A percentile compares a stretch with the other conserved stretches of the same genome.
Evolutionary conservation across 208 protist genomes (phyloP).

Genomic region (Wallacemonas sp.): DNA sequence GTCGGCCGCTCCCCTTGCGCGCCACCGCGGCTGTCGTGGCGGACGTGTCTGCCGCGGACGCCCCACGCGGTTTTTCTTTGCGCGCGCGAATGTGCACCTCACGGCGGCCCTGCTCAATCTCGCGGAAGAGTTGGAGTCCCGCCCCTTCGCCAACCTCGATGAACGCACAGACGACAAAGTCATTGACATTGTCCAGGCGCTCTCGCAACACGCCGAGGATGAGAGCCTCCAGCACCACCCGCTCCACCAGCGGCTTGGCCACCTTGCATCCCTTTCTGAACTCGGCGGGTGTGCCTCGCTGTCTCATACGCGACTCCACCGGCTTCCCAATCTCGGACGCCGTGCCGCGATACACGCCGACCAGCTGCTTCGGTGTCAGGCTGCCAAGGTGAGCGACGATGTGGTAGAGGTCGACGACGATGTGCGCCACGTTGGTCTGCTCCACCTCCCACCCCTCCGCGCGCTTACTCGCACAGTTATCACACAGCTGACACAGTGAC

Average conservation of each 20-base stretch:
- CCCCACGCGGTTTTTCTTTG: constrained; percentile 21
- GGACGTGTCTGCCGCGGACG: not conserved
- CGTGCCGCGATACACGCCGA: constrained; percentile 73
- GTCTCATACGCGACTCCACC: constrained; percentile 70
- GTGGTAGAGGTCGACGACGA: constrained; percentile 61
- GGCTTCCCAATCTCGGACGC: constrained; percentile 66
- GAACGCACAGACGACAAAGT: constrained; percentile 68
- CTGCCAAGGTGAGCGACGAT: constrained; percentile 66
- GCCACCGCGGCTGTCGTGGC: not conserved
- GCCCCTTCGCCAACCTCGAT: constrained; percentile 50
- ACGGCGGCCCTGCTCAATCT: constrained; percentile 29
- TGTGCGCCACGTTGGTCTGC: constrained; percentile 33
- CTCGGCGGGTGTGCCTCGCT: constrained; percentile 74
- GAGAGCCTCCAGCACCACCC: constrained; percentile 68
- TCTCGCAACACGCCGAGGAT: constrained; percentile 64
- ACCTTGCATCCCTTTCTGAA: constrained; percentile 70
- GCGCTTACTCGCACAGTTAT: constrained; percentile 81
- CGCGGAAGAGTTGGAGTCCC: constrained; percentile 33
- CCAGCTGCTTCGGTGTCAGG: constrained; percentile 79
- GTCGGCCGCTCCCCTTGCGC: not conserved
- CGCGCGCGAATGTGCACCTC: constrained; percentile 39
- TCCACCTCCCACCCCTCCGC: constrained; percentile 49
- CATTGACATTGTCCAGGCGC: constrained; percentile 68
- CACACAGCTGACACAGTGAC: constrained; percentile 55
- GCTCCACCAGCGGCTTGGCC: constrained; percentile 56